Percentiles rank a stretch among this genome's conserved stretches.
Evolutionary conservation across 169 alveolate genomes (phyloP).

Genomic region (Eimeria falciformis): DNA sequence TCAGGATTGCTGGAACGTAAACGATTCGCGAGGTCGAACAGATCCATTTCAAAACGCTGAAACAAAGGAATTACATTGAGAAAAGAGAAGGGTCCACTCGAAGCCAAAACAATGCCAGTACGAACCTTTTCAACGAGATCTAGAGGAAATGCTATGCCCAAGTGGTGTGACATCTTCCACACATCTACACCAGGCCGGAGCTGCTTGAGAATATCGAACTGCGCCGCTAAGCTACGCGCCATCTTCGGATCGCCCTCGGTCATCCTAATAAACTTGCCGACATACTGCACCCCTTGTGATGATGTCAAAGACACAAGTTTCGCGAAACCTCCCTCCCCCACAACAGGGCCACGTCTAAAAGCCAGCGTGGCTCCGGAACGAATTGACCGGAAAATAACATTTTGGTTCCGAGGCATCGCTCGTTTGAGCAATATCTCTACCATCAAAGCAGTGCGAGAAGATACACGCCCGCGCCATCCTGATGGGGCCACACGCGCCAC

Average conservation of each 20-base stretch:
- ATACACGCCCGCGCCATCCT: no score
- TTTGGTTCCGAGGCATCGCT: no score
- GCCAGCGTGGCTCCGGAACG: no score
- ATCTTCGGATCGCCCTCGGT: background rate
- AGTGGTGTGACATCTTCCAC: background rate
- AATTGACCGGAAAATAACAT: no score
- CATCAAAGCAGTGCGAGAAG: no score
- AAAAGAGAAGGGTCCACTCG: background rate
- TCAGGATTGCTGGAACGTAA: background rate
- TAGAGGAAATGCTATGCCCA: conserved; percentile 18
- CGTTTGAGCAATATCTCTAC: no score
- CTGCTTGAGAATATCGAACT: background rate
- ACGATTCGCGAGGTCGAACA: background rate
- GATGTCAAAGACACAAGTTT: background rate
- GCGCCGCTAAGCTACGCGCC: background rate
- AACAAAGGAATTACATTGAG: conserved; percentile 15
- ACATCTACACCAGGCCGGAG: conserved; percentile 21
- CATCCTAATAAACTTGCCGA: conserved; percentile 1
- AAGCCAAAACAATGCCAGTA: background rate
- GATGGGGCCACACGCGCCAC: no score
- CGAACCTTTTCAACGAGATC: background rate
- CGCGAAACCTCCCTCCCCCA: conserved; percentile 25
- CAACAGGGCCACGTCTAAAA: background rate
- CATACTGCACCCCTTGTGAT: background rate
- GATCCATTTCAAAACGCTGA: background rate